A percentile compares a stretch with the other conserved stretches of the same genome.
phyloP scores from a whole-genome alignment of 179 eudicot genomes.

The Gypsophila paniculata region DNA sequence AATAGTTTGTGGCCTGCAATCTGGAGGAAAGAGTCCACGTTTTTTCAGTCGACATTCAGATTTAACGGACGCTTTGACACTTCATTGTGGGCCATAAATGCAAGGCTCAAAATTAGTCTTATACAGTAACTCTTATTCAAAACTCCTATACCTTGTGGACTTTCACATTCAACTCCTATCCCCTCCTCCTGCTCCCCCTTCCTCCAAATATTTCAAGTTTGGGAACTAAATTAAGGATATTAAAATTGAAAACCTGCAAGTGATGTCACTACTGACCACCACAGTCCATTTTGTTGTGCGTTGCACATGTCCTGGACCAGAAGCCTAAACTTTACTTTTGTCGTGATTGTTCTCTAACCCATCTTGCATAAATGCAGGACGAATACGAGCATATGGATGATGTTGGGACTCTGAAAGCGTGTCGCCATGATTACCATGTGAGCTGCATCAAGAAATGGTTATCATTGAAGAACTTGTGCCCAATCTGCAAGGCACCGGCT shows the following conservation, averaged over 20 bases:
- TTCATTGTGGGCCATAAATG: not conserved
- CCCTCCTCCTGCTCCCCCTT: not conserved
- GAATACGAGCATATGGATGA: slow-evolving; percentile 75
- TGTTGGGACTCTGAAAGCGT: slow-evolving; percentile 56
- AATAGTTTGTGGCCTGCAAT: too few species aligned
- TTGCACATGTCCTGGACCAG: not conserved
- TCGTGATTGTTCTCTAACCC: not conserved
- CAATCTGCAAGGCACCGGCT: slow-evolving; percentile 74
- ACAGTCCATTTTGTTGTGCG: not conserved
- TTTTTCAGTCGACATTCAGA: not conserved
- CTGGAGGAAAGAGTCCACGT: too few species aligned
- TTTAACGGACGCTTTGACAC: not conserved
- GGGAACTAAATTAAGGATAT: not conserved
- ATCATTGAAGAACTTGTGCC: slow-evolving; percentile 71
- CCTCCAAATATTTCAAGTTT: not conserved
- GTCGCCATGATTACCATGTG: slow-evolving; percentile 74
- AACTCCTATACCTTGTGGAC: not conserved
- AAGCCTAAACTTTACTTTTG: not conserved
- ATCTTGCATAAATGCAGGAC: slow-evolving; percentile 39
- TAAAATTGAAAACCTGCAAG: not conserved
- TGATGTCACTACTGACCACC: too few species aligned
- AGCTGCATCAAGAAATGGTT: slow-evolving; percentile 75
- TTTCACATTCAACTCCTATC: too few species aligned
- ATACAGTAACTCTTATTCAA: too few species aligned
- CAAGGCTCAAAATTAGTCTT: not conserved